These are phyloP conservation scores for Carex myosuroides DNA, from an alignment of 176 grass and related monocot species.

Conservation along the genomic window DNA sequence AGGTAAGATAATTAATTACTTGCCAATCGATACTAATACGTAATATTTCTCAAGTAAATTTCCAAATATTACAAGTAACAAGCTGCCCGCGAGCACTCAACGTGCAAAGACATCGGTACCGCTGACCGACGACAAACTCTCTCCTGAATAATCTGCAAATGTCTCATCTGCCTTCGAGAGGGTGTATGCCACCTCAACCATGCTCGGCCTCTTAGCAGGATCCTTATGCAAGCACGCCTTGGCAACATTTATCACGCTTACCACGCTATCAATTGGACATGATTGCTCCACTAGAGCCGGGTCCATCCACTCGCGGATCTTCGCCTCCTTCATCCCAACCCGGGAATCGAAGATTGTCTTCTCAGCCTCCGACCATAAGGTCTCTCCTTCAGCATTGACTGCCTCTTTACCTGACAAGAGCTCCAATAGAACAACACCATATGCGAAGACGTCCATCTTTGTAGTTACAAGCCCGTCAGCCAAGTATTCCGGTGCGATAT, in stretches of 20 bases:
- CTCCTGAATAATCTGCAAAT: constrained; percentile 66
- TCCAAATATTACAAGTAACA: not conserved
- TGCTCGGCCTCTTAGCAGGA: constrained; percentile 80
- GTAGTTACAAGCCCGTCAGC: constrained; percentile 82
- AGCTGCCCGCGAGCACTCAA: constrained; percentile 17
- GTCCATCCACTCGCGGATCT: constrained; percentile 67
- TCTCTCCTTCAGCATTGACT: constrained; percentile 32
- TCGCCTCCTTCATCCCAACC: constrained; percentile 31
- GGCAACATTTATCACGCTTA: constrained; percentile 51
- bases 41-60: not conserved
- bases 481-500: constrained; percentile 96
- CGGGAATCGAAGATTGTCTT: constrained; percentile 37
- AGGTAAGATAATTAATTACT: not conserved
- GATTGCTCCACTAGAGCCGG: constrained; percentile 53
- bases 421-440: constrained; percentile 87
- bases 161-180: constrained; percentile 79
- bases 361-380: constrained; percentile 68
- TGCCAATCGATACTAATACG: not conserved
- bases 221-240: constrained; percentile 67
- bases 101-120: constrained; percentile 39
- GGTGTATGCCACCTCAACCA: constrained; percentile 85
- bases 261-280: constrained; percentile 58
- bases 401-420: constrained; percentile 69
- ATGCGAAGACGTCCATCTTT: constrained; percentile 96
- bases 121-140: constrained; percentile 35